These are phyloP conservation scores for Ceratocystis huliohia DNA, from an alignment of 2,329 filamentous ascomycete species.

Conservation along the genomic window DNA sequence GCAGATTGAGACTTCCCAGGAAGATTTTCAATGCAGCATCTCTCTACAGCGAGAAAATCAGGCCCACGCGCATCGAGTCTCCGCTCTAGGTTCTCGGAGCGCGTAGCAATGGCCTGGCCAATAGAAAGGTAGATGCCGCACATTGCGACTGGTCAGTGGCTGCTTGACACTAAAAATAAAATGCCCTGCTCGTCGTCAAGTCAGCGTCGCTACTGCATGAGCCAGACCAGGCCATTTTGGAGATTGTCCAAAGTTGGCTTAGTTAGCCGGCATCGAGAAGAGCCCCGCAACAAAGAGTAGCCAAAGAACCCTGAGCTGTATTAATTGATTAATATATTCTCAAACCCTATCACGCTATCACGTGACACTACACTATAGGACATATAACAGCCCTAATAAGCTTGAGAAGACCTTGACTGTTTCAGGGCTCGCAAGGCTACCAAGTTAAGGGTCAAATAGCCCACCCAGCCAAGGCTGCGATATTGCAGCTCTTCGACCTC, in stretches of 20 bases:
- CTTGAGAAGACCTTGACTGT: not conserved
- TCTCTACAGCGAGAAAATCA: not conserved
- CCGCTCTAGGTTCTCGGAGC: slow-evolving; percentile 7
- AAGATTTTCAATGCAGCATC: not conserved
- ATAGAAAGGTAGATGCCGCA: slow-evolving; percentile 21
- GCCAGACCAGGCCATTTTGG: not conserved
- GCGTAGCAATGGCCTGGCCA: slow-evolving; percentile 5
- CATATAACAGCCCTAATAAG: not conserved
- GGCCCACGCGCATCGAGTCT: not conserved
- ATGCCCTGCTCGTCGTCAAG: not conserved
- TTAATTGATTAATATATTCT: no score
- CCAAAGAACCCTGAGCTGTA: not conserved
- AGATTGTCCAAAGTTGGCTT: not conserved
- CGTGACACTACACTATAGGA: not conserved
- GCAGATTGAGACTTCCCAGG: not conserved
- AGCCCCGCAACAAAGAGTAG: not conserved
- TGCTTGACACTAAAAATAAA: not conserved
- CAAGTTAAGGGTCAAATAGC: not conserved
- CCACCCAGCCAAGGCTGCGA: not conserved
- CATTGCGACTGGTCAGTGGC: slow-evolving; percentile 14
- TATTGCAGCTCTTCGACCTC: not conserved
- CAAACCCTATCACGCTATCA: not conserved
- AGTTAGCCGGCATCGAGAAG: not conserved
- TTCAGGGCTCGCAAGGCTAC: not conserved
- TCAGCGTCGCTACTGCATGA: not conserved